Evolutionary conservation across 1,284 basidiomycete genomes (phyloP).

Genomic region (Heterobasidion annosum): DNA sequence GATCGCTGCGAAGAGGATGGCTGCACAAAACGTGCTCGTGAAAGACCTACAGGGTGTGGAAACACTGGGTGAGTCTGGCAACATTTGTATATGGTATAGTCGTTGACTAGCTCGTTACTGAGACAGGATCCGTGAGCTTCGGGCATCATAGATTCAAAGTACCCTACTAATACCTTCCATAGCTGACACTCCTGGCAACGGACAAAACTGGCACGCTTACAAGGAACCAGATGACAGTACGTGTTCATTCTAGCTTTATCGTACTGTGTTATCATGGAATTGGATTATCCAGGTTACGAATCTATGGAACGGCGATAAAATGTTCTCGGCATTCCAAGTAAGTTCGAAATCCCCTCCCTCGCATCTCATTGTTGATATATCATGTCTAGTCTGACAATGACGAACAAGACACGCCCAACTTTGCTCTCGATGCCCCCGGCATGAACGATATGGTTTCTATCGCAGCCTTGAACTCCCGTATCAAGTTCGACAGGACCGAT

Average conservation of each 20-base stretch:
- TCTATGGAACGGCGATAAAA: conserved; percentile 48
- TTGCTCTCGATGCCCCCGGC: conserved; percentile 41
- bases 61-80: conserved; percentile 37
- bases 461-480: conserved; percentile 53
- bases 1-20: conserved; percentile 68
- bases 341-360: conserved; percentile 3
- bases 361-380: not conserved
- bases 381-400: conserved; percentile 52
- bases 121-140: not conserved
- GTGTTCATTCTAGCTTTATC: conserved; percentile 4
- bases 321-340: conserved; percentile 56
- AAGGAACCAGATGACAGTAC: conserved; percentile 63
- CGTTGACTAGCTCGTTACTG: too few relatives aligned
- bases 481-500: conserved; percentile 60
- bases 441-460: conserved; percentile 59
- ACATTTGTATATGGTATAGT: not conserved
- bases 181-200: conserved; percentile 60
- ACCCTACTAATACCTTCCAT: not conserved
- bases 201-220: conserved; percentile 75
- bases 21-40: conserved; percentile 60
- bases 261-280: not conserved
- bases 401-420: conserved; percentile 37
- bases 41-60: conserved; percentile 66
- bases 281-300: conserved; percentile 38
- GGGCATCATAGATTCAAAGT: not conserved